Percentiles rank a stretch among this genome's conserved stretches.
Evolutionary conservation across 2,329 filamentous ascomycete species (phyloP).

Genomic region (Fusarium sp.): DNA sequence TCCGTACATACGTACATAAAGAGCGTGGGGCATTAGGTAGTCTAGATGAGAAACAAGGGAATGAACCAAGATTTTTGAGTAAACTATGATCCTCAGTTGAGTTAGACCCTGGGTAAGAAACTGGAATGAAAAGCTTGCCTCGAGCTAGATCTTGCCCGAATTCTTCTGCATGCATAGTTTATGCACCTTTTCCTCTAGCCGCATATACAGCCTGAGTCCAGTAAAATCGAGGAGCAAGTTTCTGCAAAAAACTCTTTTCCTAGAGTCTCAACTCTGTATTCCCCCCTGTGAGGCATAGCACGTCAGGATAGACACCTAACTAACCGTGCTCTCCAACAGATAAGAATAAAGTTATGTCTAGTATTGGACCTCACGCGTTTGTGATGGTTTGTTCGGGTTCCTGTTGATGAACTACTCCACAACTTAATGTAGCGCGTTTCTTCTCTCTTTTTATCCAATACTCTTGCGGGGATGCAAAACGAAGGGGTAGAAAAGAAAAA

Average conservation of each 20-base stretch:
- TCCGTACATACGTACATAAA: background rate
- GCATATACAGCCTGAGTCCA: slow-evolving; percentile 8
- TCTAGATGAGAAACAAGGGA: slow-evolving; percentile 20
- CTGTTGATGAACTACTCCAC: background rate
- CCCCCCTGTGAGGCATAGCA: slow-evolving; percentile 3
- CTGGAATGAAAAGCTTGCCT: slow-evolving; percentile 14
- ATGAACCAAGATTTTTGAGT: slow-evolving; percentile 27
- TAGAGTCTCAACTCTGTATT: background rate
- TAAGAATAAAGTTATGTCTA: slow-evolving; percentile 26
- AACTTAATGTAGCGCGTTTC: slow-evolving; percentile 31
- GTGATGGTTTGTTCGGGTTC: slow-evolving; percentile 4
- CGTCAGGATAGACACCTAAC: background rate
- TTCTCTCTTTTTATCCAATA: slow-evolving; percentile 21
- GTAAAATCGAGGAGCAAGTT: slow-evolving; percentile 2
- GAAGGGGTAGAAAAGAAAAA: slow-evolving; percentile 17
- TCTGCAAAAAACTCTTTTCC: background rate
- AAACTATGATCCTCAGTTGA: background rate
- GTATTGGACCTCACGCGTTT: slow-evolving; percentile 29
- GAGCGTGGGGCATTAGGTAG: slow-evolving; percentile 32
- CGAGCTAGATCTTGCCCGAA: slow-evolving; percentile 7
- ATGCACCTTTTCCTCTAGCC: slow-evolving; percentile 28
- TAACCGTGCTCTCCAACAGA: slow-evolving; percentile 2
- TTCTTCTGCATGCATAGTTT: slow-evolving; percentile 27
- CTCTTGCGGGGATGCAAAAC: slow-evolving; percentile 38
- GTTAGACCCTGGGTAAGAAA: background rate